Base-by-base conservation (phyloP, 2,329 filamentous ascomycete species). In the Didymella exigua region DNA sequence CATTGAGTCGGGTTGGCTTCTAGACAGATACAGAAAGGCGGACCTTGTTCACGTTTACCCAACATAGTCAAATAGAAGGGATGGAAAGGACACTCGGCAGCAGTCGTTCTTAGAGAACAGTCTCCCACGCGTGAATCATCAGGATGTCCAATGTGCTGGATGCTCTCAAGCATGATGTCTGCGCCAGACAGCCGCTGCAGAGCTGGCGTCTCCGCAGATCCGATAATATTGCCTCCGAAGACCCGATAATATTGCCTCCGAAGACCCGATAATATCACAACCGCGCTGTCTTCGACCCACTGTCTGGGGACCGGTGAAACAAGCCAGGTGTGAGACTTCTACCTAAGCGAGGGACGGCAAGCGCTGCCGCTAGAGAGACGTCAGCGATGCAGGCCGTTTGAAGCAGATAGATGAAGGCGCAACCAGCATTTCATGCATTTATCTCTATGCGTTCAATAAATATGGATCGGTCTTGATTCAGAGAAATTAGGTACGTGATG, bases 331-430 rank as follows among this genome's bases (percentile, higher is more conserved):
- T 24, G 48, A 47, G 21, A 19, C 30, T n/a, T 31, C 27, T 33
- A 53, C 26, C 27, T 33, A 53, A 53, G 34, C 49, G 54, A 56
- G 30, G 23, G n/a, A 36, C 26, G 19, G 18, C 16, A 18, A 40
- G 16, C 34, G 16, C 27, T 37, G 26, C 40, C 37, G 40, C 33
- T 30, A 26, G 6, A 34, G 19, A 40, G 21, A 54, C 54, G 45
- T 49, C 49, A 54, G 13, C 44, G 34, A 33, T 31, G 33, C 49
- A 45, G 54, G 31, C 24, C 37, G 3, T 3, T 43, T 48, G 43
- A 37, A 47, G 43, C 48, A 56, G 27, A 48, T 56, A 56, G 27
- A 56, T 53, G 43, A 47, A 48, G 29, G 36, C 24, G 16, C 30
- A 14, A 42, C 19, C 23, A 44, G 42, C n/a, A 23, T 13, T 29